Evolutionary conservation across 805 yeast species (phyloP).

Genomic region (Teunomyces barrocoloradensis): DNA sequence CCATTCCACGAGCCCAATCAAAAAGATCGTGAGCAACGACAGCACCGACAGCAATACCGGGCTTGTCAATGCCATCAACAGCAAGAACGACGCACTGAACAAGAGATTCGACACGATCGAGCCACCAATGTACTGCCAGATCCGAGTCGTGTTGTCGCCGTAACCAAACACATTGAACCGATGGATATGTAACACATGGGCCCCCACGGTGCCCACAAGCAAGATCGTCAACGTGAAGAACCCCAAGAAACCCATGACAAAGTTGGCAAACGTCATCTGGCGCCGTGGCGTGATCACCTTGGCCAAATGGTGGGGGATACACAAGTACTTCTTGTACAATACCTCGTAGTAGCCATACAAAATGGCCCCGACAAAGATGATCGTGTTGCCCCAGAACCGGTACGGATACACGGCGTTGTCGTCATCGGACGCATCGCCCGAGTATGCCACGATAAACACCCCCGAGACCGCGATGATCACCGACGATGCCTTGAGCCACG

Average conservation of each 20-base stretch:
- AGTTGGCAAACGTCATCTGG: slow-evolving; percentile 79
- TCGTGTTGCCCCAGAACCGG: slow-evolving; percentile 64
- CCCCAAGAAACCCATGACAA: slow-evolving; percentile 69
- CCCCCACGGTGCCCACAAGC: slow-evolving; percentile 46
- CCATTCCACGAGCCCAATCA: slow-evolving; percentile 80
- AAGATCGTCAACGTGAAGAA: slow-evolving; percentile 49
- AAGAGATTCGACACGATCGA: slow-evolving; percentile 63
- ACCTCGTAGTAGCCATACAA: slow-evolving; percentile 83
- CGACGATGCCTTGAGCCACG: slow-evolving; percentile 60
- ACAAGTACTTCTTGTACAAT: slow-evolving; percentile 67
- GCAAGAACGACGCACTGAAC: slow-evolving; percentile 69
- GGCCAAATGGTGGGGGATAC: slow-evolving; percentile 62
- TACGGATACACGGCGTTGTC: slow-evolving; percentile 48
- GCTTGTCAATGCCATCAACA: slow-evolving; percentile 78
- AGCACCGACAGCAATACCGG: slow-evolving; percentile 77
- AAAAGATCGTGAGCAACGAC: slow-evolving; percentile 69
- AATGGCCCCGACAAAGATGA: slow-evolving; percentile 72
- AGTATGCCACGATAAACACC: slow-evolving; percentile 75
- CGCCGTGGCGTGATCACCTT: slow-evolving; percentile 50
- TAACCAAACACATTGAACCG: slow-evolving; percentile 52
- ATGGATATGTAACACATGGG: slow-evolving; percentile 56
- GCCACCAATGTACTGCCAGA: slow-evolving; percentile 46
- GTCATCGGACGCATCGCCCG: slow-evolving; percentile 23
- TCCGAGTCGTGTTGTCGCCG: slow-evolving; percentile 33
- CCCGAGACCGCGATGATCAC: slow-evolving; percentile 73